Base-by-base conservation (phyloP, 2,329 filamentous ascomycete genomes). In the Aspergillaceae sp. region DNA sequence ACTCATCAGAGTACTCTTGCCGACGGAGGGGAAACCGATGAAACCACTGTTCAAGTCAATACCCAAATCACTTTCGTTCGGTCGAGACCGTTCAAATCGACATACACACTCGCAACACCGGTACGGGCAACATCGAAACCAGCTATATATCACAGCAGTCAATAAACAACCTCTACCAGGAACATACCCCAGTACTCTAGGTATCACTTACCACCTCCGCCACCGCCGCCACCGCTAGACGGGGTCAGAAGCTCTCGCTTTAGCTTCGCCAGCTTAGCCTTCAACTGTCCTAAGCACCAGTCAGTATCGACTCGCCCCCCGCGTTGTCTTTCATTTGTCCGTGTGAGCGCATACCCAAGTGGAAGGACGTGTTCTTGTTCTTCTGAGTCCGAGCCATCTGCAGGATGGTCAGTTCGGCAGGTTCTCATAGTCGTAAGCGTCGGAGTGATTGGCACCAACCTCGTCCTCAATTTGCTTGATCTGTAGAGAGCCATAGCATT, bases 41-140 rank as follows among this genome's bases (percentile, higher is more conserved):
- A 97, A 97, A 38, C 91, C 91, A 61, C 63, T 69, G 42, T 41
- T 33, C 7, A 40, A 29, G 42, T 55, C 38, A 65, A 53, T 40
- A 49, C 19, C 19, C 19, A 19, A 19, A 19, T 19, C 19, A 19
- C 19, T 19, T 19, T 42, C 38, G 29, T 27, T 30, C 35, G 27
- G 41, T 32, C 4, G 6, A 29, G 35, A 26, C 36, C 41, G 29
- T 29, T 2, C 27, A 29, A 44, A 34, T 45, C 28, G 33, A 74
- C 74, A 61, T 71, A 76, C 68, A 98, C 83, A 75, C 87, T 94
- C 55, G 92, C 92, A 53, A 97, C 92, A 76, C 92, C 92, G 43
- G 92, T 98, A 68, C 92, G 84, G 51, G 92, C 92, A 54, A 98
- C 92, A 74, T 98, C 92, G 76, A 98, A 98, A 48, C 92, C 92